These are phyloP conservation scores for Chaetomiaceae sp. DNA, from an alignment of 2,329 filamentous ascomycete species.

Conservation along the genomic window DNA sequence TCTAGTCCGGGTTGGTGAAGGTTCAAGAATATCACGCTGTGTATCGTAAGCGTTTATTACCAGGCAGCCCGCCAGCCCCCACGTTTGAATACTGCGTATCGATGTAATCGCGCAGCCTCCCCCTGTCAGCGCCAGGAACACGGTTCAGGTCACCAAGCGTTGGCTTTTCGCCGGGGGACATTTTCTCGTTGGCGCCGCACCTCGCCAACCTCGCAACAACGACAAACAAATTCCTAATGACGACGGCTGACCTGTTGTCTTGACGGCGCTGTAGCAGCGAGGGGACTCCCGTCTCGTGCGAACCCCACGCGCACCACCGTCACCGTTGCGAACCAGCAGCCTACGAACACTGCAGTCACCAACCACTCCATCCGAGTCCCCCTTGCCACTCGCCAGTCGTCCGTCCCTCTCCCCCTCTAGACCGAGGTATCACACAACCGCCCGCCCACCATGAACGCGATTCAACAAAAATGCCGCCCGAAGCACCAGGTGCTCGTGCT, in stretches of 20 bases:
- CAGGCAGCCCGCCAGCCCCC: no score
- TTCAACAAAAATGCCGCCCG: conserved; percentile 67
- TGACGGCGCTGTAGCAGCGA: background rate
- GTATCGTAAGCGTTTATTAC: no score
- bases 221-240: conserved; percentile 1
- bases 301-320: no score
- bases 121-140: no score
- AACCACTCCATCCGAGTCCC: no score
- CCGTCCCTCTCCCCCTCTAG: no score
- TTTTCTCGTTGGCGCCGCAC: conserved; percentile 11
- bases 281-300: background rate
- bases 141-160: conserved; percentile 9
- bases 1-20: no score
- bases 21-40: no score
- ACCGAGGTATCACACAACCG: background rate
- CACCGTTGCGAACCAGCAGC: no score
- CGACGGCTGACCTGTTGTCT: conserved; percentile 3
- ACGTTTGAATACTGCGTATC: no score
- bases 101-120: conserved; percentile 2
- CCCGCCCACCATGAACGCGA: conserved; percentile 50
- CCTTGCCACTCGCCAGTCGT: no score
- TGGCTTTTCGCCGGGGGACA: conserved; percentile 16
- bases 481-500: conserved; percentile 96
- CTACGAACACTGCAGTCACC: no score
- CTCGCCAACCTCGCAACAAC: background rate